Conservation (phyloP, 495 filamentous ascomycete genomes). For the Geopyxis carbonaria region DNA sequence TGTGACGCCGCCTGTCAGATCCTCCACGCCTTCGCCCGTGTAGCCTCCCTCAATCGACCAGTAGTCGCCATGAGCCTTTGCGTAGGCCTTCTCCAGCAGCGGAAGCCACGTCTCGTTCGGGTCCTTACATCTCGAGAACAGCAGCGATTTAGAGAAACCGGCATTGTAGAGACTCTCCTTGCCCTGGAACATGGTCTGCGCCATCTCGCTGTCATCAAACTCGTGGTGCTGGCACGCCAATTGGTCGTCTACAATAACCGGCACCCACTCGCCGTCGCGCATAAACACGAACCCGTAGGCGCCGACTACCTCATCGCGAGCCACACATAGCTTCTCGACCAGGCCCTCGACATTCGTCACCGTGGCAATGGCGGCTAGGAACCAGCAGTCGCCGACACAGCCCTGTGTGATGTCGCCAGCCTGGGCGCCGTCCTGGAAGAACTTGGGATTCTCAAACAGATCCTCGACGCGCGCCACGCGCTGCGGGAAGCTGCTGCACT, state of each 20-base stretch:
- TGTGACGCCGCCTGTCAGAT: conserved; percentile 82
- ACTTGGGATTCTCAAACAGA: conserved; percentile 74
- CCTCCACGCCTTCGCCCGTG: conserved; percentile 77
- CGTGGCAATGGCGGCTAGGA: conserved; percentile 72
- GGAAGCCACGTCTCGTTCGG: conserved; percentile 90
- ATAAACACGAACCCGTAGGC: conserved; percentile 93
- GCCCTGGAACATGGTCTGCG: conserved; percentile 30
- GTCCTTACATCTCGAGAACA: conserved; percentile 73
- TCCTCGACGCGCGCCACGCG: conserved; percentile 54
- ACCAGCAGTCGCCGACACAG: conserved; percentile 69
- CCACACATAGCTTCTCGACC: conserved; percentile 72
- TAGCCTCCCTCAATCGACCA: conserved; percentile 63
- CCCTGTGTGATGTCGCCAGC: conserved; percentile 36
- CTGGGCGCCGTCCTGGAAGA: conserved; percentile 66
- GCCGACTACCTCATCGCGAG: conserved; percentile 56
- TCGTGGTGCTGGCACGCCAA: conserved; percentile 17
- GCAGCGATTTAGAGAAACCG: conserved; percentile 47
- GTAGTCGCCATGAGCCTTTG: conserved; percentile 67
- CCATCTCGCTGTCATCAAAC: conserved; percentile 21
- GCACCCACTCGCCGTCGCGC: conserved; percentile 82
- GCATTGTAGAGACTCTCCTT: conserved; percentile 14
- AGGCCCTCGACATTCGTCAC: conserved; percentile 63
- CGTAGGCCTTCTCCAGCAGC: conserved; percentile 86
- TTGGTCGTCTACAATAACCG: conserved; percentile 69
- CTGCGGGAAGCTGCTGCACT: conserved; percentile 20